Evolutionary conservation across 2,329 filamentous ascomycete species (phyloP), one percentile per base, ranked within the genome.

Genomic region (Coniochaeta sp.): DNA sequence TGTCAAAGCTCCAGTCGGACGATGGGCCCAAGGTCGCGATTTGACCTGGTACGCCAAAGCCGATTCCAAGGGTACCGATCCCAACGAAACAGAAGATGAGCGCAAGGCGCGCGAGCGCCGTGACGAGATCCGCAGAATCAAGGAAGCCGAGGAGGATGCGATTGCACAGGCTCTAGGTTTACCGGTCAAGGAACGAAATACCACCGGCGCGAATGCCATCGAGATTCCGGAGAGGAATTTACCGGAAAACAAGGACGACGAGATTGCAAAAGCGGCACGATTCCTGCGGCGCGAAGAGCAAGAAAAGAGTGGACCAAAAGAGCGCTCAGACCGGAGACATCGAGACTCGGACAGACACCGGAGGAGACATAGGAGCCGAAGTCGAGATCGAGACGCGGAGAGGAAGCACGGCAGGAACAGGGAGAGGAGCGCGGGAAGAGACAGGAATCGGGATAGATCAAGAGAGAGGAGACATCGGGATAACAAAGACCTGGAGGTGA

Each of bases 91-190:
- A 1, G 73, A 77, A 6, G 81, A 83, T 55, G 76, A 85, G 60
- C 77, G 74, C 47, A 72, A 69, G 14, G 80, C 75, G 40, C 74
- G 82, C 55, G 79, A 86, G 63, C 77, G 87, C 51, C 83, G 82
- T 55, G 87, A 90, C 61, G 92, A 96, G 68, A 78, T 94, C 60
- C 81, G 83, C 59, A 83, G 79, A 59, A 79, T 96, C 65, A 96
- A 96, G 63, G 88, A 96, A 67, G 89, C 87, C 0, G 94, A 99
- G 63, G 89, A 96, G 65, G 92, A 96, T 66, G 94, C 91, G 1
- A 85, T 97, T 65, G 85, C 90, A 3, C 78, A 76, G 42, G 91
- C 91, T 0, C 72, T 99, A 51, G 94, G 94, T 0, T 71, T 96
- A 27, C 90, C 89, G 0, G 77, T 87, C 1, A 80, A 85, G 1